These are phyloP conservation scores for Fraxinus nigra DNA, from an alignment of 305 asterid species.

Conservation along the genomic window DNA sequence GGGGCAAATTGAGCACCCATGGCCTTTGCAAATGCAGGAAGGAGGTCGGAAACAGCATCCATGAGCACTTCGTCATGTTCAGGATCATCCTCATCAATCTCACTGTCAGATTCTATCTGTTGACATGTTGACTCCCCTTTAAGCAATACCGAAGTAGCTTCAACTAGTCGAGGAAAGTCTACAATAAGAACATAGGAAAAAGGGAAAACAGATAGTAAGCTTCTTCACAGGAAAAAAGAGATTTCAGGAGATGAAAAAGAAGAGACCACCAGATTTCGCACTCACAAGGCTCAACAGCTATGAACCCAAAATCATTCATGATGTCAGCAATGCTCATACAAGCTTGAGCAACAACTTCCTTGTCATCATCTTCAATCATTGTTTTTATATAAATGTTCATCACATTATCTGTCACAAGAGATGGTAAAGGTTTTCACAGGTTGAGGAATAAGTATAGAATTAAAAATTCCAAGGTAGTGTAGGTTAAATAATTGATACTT, in stretches of 20 bases:
- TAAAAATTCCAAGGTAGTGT: conserved; percentile 9
- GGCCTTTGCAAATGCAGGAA: conserved; percentile 93
- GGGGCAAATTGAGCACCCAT: conserved; percentile 93
- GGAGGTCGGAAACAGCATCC: conserved; percentile 99
- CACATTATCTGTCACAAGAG: conserved; percentile 55
- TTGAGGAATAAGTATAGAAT: conserved; percentile 5
- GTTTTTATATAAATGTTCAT: conserved; percentile 81
- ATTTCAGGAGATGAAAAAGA: conserved; percentile 15
- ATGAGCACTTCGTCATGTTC: conserved; percentile 97
- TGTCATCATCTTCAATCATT: conserved; percentile 93
- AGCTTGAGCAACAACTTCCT: conserved; percentile 98
- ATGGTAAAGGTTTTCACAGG: conserved; percentile 11
- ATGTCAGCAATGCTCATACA: conserved; percentile 86
- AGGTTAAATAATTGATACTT: conserved; percentile 29
- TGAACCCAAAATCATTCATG: conserved; percentile 73
- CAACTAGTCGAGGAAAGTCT: conserved; percentile 76
- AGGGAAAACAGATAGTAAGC: conserved; percentile 16
- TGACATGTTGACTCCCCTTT: conserved; percentile 87
- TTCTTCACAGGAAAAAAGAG: conserved; percentile 21
- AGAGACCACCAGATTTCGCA: conserved; percentile 20
- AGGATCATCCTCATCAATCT: conserved; percentile 76
- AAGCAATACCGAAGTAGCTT: conserved; percentile 73
- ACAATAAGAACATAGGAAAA: conserved; percentile 21
- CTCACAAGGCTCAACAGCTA: conserved; percentile 92
- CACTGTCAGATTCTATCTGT: conserved; percentile 77